Percentiles rank a stretch among this genome's conserved stretches.
phyloP scores from a whole-genome alignment of 768 basidiomycete genomes.

The Austroboletus festivus region DNA sequence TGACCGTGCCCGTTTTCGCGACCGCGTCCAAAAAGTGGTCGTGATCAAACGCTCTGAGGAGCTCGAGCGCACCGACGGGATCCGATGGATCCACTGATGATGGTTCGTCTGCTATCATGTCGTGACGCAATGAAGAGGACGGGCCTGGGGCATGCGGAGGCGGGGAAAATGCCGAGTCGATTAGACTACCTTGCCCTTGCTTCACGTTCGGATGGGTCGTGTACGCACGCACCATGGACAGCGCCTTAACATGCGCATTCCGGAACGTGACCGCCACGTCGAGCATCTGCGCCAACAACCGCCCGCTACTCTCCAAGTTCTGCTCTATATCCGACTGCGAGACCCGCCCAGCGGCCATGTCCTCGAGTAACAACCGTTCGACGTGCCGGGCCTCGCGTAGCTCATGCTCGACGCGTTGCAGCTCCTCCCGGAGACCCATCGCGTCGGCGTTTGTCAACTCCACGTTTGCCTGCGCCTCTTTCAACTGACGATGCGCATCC shows the following conservation, averaged over 20 bases:
- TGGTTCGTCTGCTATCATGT: conserved; percentile 56
- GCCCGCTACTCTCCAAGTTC: conserved; percentile 58
- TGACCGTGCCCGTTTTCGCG: conserved; percentile 75
- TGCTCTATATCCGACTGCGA: conserved; percentile 70
- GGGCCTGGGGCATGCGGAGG: no score
- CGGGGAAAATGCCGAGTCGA: conserved; percentile 49
- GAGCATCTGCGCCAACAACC: conserved; percentile 77
- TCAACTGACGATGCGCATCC: conserved; percentile 56
- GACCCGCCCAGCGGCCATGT: conserved; percentile 64
- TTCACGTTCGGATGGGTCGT: conserved; percentile 49
- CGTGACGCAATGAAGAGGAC: conserved; percentile 43
- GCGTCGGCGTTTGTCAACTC: conserved; percentile 69
- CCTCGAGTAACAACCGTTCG: conserved; percentile 70
- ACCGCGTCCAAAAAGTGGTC: conserved; percentile 84
- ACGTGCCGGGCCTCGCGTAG: conserved; percentile 62
- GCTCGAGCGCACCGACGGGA: conserved; percentile 64
- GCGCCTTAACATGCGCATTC: conserved; percentile 70
- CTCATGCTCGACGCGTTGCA: conserved; percentile 68
- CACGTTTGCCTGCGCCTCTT: conserved; percentile 56
- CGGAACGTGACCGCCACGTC: conserved; percentile 78
- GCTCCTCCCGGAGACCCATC: conserved; percentile 65
- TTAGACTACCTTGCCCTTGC: conserved; percentile 38
- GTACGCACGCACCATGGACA: conserved; percentile 60
- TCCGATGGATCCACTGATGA: conserved; percentile 78
- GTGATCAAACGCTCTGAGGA: conserved; percentile 73